Base-by-base conservation (phyloP, 768 basidiomycete genomes). In the Coprinopsis cinerea region DNA sequence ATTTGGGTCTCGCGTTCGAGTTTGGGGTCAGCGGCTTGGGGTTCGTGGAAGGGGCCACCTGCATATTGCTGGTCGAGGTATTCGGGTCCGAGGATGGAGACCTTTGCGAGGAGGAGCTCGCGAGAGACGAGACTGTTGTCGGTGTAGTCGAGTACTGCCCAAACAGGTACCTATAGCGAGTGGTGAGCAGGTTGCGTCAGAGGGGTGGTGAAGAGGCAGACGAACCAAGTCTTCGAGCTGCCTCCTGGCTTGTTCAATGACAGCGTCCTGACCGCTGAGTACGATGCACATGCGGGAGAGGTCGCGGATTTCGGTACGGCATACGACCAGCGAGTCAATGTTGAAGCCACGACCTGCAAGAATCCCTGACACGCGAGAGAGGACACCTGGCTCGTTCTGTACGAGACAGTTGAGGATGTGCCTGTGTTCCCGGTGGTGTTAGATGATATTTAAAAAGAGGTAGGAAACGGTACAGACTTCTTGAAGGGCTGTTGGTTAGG, bases 381-480 rank as follows among this genome's bases (percentile, higher is more conserved):
- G 79, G n/a, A 99, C 96, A 61, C 96, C 96, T 2, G 96, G 96
- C 70, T 99, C 96, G 64, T 99, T 97, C 68, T 99, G 96, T 2
- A 98, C 96, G 53, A 99, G 82, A 66, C 94, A 97, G 71, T 99
- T 98, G 54, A 98, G 78, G 51, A 94, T 80, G 63, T 98, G 95
- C 66, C 93, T 97, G 59, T 40, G 53, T 52, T 25, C 51, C 48
- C 47, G 46, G 48, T 48, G 41, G 46, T 54, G 52, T 47, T 57
- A 37, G 32, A 49, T 42, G 39, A 40, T 43, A 28, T 48, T 23
- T 10, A 18, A n/a, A 36, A 28, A 47, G 27, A 37, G 30, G 25
- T 37, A 24, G 27, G 27, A 22, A 11, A 30, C 14, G 14, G 24
- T 25, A 70, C 79, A 55, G 58, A 92, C 92, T 87, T 90, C 77